Evolutionary conservation across 345 rosid species (phyloP), one percentile per base, ranked within the genome.

Genomic region (Syzygium grande): DNA sequence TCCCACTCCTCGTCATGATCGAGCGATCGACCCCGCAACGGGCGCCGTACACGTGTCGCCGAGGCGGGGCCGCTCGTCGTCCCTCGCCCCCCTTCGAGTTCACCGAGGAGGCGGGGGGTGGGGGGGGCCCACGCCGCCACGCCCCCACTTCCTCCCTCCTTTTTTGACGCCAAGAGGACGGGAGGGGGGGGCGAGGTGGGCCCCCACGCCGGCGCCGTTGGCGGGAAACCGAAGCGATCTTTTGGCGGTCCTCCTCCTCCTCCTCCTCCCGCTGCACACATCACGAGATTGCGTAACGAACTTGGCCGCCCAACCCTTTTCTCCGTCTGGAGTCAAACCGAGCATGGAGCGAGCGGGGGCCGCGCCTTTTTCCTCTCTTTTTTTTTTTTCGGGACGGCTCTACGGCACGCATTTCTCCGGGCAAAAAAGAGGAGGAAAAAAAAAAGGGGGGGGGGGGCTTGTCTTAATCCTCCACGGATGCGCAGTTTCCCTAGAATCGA

Each of bases 141-240:
- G n/a, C 23, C 22, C 43, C 7, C 78, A 3, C 52, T 2, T 9
- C 17, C 30, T 21, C 78, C 6, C 38, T 2, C 15, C 17, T 19
- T 22, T 22, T 53, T 85, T 84, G 90, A 94, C 94, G 94, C 92
- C 93, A 93, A 89, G 88, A 19, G 34, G 12, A 14, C 2, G 80
- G 68, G 25, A 77, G 52, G 88, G 90, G 90, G 46, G 46, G 46
- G 46, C 1, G 46, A 4, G 46, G 46, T 43, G 46, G 46, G 46
- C 46, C 43, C 52, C 92, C 93, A 88, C 88, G 55, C 56, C 61
- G 86, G 87, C 89, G 15, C 22, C 55, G 11, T 68, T 87, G 92
- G 93, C 93, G 95, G 95, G 94, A 94, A 91, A 86, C 73, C 3
- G 87, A 86, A 88, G 92, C 89, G 46, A 79, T 68, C 88, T 19